Base-by-base conservation (phyloP, 2,329 filamentous ascomycete genomes). In the Pezicula carpinea region DNA sequence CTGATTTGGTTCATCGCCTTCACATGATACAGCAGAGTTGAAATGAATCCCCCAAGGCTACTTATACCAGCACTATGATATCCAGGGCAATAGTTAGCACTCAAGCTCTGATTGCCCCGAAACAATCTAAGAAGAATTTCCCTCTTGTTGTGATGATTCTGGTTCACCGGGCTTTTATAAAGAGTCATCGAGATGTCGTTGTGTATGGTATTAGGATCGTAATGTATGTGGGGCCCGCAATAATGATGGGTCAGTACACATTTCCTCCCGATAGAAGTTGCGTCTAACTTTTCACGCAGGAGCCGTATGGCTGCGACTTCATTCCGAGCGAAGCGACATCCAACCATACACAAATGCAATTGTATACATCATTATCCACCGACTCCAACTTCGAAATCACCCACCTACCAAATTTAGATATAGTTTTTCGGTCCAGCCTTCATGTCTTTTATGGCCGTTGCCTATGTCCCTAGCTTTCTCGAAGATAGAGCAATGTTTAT, bases 331-430 rank as follows among this genome's bases (percentile, higher is more conserved):
- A 62, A 70, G 75, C 47, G 85, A 85, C 49, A 92, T 95, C 56
- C 84, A 89, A 58, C 82, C 88, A 0, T 87, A 88, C 58, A 89
- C 83, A 65, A 95, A 95, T 63, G 86, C 87, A 40, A 86, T 95
- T 53, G 75, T 74, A 58, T 60, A 72, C 59, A 6, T 31, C 22
- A 17, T 2, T 6, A 3, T 5, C 14, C n/a, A n/a, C n/a, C n/a
- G n/a, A n/a, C n/a, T n/a, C n/a, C n/a, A n/a, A n/a, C n/a, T n/a
- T n/a, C n/a, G n/a, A n/a, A n/a, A n/a, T n/a, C n/a, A n/a, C n/a
- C n/a, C n/a, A n/a, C n/a, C n/a, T n/a, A n/a, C n/a, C n/a, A n/a
- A n/a, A n/a, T n/a, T n/a, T n/a, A n/a, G n/a, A n/a, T 36, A 38
- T 43, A 70, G 69, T 85, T 86, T 72, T 87, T 86, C 58, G 82